These are phyloP conservation scores for Cyclaneusma minus DNA, from an alignment of 2,329 filamentous ascomycete genomes.

Conservation along the genomic window DNA sequence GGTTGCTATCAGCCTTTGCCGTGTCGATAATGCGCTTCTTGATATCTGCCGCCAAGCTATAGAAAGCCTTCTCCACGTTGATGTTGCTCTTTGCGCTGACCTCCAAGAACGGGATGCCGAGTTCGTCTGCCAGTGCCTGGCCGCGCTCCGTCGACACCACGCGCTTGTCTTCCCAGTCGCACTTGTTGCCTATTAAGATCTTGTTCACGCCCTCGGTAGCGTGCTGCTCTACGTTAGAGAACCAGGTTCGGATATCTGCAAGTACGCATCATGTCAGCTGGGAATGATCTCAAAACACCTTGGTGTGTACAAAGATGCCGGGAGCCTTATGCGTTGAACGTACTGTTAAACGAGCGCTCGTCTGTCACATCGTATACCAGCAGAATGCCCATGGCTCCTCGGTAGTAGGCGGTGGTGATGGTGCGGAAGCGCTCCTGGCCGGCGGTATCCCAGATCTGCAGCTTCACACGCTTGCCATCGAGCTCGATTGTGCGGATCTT, in stretches of 20 bases:
- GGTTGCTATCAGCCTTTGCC: constrained; percentile 55
- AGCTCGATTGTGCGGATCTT: constrained; percentile 99
- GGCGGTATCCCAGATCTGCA: constrained; percentile 99
- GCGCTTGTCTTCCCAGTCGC: constrained; percentile 99
- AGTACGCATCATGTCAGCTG: constrained; percentile 11
- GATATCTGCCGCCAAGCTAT: constrained; percentile 86
- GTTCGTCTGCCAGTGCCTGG: constrained; percentile 84
- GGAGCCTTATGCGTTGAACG: constrained; percentile 3
- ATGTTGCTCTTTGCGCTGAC: constrained; percentile 98
- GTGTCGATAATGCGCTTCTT: constrained; percentile 97
- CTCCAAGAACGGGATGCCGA: constrained; percentile 96
- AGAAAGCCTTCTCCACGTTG: constrained; percentile 99
- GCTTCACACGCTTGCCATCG: constrained; percentile 95
- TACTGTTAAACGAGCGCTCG: constrained; percentile 99
- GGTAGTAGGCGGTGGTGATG: constrained; percentile 97
- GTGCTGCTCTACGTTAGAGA: constrained; percentile 98
- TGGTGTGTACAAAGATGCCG: not conserved
- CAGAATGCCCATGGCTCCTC: constrained; percentile 95
- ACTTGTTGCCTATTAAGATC: constrained; percentile 99
- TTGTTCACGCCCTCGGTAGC: constrained; percentile 98
- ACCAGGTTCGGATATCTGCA: constrained; percentile 96
- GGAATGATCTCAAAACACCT: constrained; percentile 2
- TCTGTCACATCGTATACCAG: constrained; percentile 98
- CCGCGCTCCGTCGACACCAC: constrained; percentile 86
- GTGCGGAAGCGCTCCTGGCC: constrained; percentile 97